Conservation (phyloP, 805 yeast genomes). For the Maudiozyma barnettii region DNA sequence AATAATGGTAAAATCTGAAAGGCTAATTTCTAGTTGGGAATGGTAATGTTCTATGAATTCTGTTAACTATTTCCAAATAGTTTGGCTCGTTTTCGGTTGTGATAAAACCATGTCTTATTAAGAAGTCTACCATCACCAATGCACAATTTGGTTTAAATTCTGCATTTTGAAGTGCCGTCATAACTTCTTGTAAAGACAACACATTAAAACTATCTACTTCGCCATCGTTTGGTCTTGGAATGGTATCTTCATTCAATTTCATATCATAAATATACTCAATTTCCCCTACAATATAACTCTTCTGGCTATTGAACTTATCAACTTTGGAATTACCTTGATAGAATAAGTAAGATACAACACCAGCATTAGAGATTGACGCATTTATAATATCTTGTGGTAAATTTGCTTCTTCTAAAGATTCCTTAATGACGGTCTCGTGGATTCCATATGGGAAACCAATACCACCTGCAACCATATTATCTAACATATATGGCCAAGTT, state of each 20-base stretch:
- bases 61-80: conserved; percentile 47
- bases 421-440: conserved; percentile 72
- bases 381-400: conserved; percentile 44
- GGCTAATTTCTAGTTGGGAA: conserved; percentile 40
- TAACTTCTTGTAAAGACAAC: conserved; percentile 50
- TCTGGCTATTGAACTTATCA: conserved; percentile 31
- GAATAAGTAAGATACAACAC: conserved; percentile 61
- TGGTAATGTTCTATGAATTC: conserved; percentile 61
- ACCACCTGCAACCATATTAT: conserved; percentile 94
- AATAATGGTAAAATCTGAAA: too few relatives aligned
- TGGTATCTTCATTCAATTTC: conserved; percentile 36
- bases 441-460: conserved; percentile 71
- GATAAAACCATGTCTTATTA: conserved; percentile 74
- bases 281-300: conserved; percentile 77
- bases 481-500: conserved; percentile 86
- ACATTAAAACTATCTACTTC: conserved; percentile 70
- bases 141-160: conserved; percentile 91
- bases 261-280: conserved; percentile 75
- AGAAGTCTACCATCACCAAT: conserved; percentile 66
- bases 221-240: conserved; percentile 56
- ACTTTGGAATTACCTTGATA: conserved; percentile 20
- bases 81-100: conserved; percentile 58
- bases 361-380: conserved; percentile 39
- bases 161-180: conserved; percentile 38
- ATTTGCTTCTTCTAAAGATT: conserved; percentile 87